phyloP scores from a whole-genome alignment of 2,329 filamentous ascomycete genomes.

The Claviceps pusilla region DNA sequence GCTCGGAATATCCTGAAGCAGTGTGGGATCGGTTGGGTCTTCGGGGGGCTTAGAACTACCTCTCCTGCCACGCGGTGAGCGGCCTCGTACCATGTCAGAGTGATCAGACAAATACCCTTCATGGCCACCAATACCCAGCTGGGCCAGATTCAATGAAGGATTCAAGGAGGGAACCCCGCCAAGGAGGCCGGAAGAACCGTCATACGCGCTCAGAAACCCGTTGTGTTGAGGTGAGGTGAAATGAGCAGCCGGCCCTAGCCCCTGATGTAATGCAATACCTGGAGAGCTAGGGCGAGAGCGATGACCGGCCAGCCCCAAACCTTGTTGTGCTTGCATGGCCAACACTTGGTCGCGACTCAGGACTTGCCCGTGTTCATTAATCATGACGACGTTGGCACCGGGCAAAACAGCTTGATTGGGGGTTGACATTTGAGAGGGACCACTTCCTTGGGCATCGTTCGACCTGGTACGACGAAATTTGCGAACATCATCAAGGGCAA shows the following conservation, averaged over 20 bases:
- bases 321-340: constrained; percentile 57
- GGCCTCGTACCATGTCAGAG: constrained; percentile 76
- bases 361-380: constrained; percentile 83
- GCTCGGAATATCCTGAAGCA: constrained; percentile 87
- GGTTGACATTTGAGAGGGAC: constrained; percentile 50
- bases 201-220: constrained; percentile 82
- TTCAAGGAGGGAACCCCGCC: constrained; percentile 57
- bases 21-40: constrained; percentile 79
- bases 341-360: constrained; percentile 74
- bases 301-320: constrained; percentile 46
- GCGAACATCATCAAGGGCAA: constrained; percentile 88
- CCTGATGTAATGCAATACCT: constrained; percentile 63
- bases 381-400: constrained; percentile 74
- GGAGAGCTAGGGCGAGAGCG: constrained; percentile 84
- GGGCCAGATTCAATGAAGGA: constrained; percentile 52
- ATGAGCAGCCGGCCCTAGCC: constrained; percentile 46
- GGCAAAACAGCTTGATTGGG: constrained; percentile 50
- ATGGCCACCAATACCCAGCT: constrained; percentile 53
- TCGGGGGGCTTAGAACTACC: constrained; percentile 96
- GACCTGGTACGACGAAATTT: constrained; percentile 89
- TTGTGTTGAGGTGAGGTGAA: constrained; percentile 89
- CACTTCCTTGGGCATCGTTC: constrained; percentile 57
- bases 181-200: constrained; percentile 54
- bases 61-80: constrained; percentile 79
- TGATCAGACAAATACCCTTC: constrained; percentile 91